Base-by-base conservation (phyloP, 139 green algal genomes). In the Edaphochlamys debaryana region DNA sequence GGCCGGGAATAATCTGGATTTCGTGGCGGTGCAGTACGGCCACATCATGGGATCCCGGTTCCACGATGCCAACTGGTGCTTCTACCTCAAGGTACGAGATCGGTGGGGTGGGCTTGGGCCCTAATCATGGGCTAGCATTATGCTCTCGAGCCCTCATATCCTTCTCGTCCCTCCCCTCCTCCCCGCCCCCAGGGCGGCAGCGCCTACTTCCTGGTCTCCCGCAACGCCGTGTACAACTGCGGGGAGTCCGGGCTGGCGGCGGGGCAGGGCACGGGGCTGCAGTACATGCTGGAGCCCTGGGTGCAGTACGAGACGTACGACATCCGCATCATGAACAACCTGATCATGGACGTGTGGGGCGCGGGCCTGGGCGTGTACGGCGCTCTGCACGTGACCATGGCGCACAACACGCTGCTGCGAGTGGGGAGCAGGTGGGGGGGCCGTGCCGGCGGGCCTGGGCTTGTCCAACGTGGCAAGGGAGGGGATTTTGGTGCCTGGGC, bases 11-110 rank as follows among this genome's bases (percentile, higher is more conserved):
- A 69, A 32, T 4, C 40, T 87, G 13, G 82, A 87, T 36, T 58
- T 67, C 60, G 82, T 87, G 66, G 82, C n/a, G 0, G 82, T 87
- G 29, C 82, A 87, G 82, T 87, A 87, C 50, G 82, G 82, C 36
- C 82, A 87, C 67, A 30, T 87, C 15, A 79, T 54, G 27, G 52
- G 73, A 17, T 67, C 37, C 27, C 36, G 50, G 8, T 67, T 87
- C 0, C 74, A 82, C 25, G n/a, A 79, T 7, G 73, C 66, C 25
- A 68, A 87, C 74, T 87, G 82, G 82, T 87, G 73, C 22, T 54
- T 54, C 45, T 87, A 87, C 38, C 27, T 70, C 41, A 87, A 87
- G 52, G 60, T n/a, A 52, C 48, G 15, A 54, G 48, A 23, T 15
- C 11, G 48, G 48, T 23, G 48, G 48, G 48, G 48, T 54, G 48